Evolutionary conservation across 177 flowering plant genomes (phyloP).

Genomic region (Vitis hybrid): DNA sequence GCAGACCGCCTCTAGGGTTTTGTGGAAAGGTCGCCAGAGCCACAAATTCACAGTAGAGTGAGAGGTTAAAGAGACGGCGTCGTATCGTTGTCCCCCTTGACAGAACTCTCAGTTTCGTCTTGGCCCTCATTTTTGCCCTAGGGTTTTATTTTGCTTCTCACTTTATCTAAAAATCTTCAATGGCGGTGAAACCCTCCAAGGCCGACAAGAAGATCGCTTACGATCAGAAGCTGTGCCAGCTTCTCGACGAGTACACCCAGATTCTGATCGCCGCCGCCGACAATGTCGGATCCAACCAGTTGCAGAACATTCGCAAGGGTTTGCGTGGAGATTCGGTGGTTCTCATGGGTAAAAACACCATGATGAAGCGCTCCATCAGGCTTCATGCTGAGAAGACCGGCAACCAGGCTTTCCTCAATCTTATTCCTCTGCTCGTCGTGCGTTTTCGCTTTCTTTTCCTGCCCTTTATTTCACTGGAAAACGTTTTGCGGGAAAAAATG

Average conservation of each 20-base stretch:
- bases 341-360: slow-evolving; percentile 51
- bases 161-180: slow-evolving; percentile 1
- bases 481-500: neutral
- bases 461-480: neutral
- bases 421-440: slow-evolving; percentile 48
- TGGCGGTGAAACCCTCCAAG: slow-evolving; percentile 44
- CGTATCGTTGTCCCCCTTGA: slow-evolving; percentile 45
- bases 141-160: neutral
- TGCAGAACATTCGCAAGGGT: slow-evolving; percentile 38
- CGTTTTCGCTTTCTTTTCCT: slow-evolving; percentile 1
- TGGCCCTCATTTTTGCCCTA: slow-evolving; percentile 40
- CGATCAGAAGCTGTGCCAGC: slow-evolving; percentile 47
- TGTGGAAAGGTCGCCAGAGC: no score
- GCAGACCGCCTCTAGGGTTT: no score
- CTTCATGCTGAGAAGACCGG: slow-evolving; percentile 40
- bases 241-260: slow-evolving; percentile 50
- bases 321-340: slow-evolving; percentile 54
- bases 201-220: slow-evolving; percentile 48
- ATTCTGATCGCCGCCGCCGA: slow-evolving; percentile 45
- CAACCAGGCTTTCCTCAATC: slow-evolving; percentile 41
- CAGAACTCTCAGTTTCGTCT: slow-evolving; percentile 33
- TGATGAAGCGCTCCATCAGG: no score
- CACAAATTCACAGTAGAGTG: no score
- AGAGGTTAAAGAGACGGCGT: slow-evolving; percentile 54
- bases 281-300: slow-evolving; percentile 38